Base-by-base conservation (phyloP, 192 early-diverging fungal genomes). In the Backusella psychrophila region DNA sequence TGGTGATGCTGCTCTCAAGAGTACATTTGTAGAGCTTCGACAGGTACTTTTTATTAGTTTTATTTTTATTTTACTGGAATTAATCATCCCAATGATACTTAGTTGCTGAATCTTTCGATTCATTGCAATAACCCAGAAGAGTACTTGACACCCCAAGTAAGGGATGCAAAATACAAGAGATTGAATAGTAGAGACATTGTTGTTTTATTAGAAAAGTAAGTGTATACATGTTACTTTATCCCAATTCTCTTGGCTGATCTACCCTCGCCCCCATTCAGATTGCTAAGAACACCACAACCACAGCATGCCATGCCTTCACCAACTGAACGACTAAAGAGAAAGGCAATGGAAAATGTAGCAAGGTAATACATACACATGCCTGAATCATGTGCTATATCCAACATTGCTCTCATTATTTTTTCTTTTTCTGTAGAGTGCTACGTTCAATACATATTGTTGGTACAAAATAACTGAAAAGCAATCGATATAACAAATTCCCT, bases 171-270 rank as follows among this genome's bases (percentile, higher is more conserved):
- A 73, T 96, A 93, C 82, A 70, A 87, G 14, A 80, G 87, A 69
- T 77, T 96, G 36, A 87, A 90, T 71, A 74, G 88, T 0, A 75
- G 82, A 21, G 90, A 94, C 76, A 85, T 92, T 38, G 84, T 88
- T 14, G 79, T 82, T 29, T 78, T 96, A 65, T 80, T 96, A 29
- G 95, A 96, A 88, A 96, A 96, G 95, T 96, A 91, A 77, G 89
- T 76, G 4, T 17, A 7, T 29, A 21, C 26, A n/a, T 38, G 9
- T 8, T 39, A 46, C 34, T 21, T 49, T n/a, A 15, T 17, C 33
- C 33, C 33, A 33, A 33, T 33, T 33, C 33, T 3, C 11, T 38
- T 36, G 31, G 23, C 26, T 34, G 66, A 26, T 56, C 23, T 63
- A 33, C 33, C 33, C 33, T 33, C 26, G 31, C 19, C n/a, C 44